Conservation (phyloP, 306 rosid species). For the Ammopiptanthus mongolicus region DNA sequence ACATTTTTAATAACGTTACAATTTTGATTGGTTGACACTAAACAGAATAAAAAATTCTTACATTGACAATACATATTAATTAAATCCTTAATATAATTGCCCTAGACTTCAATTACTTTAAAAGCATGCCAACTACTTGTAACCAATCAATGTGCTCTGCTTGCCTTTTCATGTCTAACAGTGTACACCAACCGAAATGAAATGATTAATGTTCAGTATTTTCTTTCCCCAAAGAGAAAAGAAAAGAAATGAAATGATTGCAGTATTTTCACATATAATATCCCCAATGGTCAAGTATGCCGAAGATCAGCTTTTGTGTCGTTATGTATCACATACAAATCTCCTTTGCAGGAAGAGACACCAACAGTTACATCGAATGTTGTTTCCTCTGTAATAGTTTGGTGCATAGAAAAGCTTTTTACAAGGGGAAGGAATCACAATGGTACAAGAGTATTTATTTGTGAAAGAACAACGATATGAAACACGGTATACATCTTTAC, state of each 20-base stretch:
- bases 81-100: no score
- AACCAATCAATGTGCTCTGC: no score
- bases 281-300: neutral
- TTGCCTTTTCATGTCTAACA: neutral
- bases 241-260: neutral
- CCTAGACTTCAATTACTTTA: no score
- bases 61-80: no score
- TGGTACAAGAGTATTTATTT: neutral
- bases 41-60: no score
- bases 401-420: neutral
- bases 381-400: neutral
- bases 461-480: neutral
- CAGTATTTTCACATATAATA: neutral
- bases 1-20: no score
- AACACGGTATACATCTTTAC: constrained; percentile 1
- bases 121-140: no score
- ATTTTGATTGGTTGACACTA: no score
- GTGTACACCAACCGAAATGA: neutral
- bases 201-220: no score
- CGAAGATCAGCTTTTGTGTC: neutral
- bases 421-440: neutral
- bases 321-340: neutral
- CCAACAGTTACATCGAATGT: neutral
- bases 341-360: neutral
- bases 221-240: no score